phyloP scores from a whole-genome alignment of 805 yeast genomes.

The Ogataea populi-albae region DNA sequence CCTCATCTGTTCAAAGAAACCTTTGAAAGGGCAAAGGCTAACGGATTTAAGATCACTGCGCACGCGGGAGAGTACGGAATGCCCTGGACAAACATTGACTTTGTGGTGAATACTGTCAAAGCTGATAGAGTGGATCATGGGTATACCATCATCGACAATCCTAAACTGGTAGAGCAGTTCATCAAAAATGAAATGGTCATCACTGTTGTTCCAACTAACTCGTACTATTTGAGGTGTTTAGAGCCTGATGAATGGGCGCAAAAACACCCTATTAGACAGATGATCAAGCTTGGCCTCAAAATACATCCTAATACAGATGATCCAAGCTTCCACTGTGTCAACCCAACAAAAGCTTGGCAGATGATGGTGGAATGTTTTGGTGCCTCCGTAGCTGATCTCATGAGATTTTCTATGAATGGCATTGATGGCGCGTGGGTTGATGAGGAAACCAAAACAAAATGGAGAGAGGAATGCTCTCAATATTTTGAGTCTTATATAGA shows the following conservation, averaged over 20 bases:
- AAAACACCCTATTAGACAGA: conserved; percentile 31
- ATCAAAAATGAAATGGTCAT: conserved; percentile 19
- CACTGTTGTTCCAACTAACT: conserved; percentile 33
- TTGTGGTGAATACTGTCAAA: conserved; percentile 23
- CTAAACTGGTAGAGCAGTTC: conserved; percentile 24
- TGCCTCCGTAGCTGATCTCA: conserved; percentile 22
- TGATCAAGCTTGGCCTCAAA: conserved; percentile 27
- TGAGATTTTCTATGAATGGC: conserved; percentile 25
- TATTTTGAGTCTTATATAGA: conserved; percentile 19
- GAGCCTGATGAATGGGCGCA: conserved; percentile 30
- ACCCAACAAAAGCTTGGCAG: conserved; percentile 31
- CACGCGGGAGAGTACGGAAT: conserved; percentile 34
- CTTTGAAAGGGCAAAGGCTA: conserved; percentile 21
- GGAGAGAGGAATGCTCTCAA: conserved; percentile 18
- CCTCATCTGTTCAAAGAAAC: conserved; percentile 29
- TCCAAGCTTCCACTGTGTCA: conserved; percentile 31
- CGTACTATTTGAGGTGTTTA: conserved; percentile 30
- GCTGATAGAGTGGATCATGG: conserved; percentile 33
- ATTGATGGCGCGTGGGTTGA: conserved; percentile 31
- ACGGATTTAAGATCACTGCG: conserved; percentile 29
- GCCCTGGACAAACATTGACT: conserved; percentile 29
- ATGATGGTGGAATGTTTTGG: conserved; percentile 33
- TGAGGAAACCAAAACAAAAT: conserved; percentile 16
- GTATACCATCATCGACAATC: conserved; percentile 30
- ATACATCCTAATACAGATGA: conserved; percentile 34